Conservation (phyloP, 441 rosid genomes). For the Dalechampia spathulata region DNA sequence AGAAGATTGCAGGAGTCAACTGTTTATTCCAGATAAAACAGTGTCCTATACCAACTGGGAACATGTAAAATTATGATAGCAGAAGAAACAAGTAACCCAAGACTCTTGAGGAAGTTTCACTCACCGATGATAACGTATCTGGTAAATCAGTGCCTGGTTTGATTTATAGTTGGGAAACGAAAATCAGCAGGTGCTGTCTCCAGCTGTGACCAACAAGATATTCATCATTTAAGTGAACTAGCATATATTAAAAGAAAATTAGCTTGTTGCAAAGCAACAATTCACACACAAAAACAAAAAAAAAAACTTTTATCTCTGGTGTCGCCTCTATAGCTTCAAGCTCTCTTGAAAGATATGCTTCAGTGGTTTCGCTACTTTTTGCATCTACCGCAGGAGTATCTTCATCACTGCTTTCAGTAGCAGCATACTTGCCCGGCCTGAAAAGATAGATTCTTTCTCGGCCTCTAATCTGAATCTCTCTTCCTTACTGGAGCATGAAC, state of each 20-base stretch:
- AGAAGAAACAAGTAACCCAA: background rate
- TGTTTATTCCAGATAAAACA: too few species aligned
- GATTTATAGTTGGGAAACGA: conserved; percentile 94
- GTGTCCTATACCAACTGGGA: background rate
- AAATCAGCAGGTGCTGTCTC: conserved; percentile 98
- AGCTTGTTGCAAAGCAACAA: background rate
- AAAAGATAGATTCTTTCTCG: too few species aligned
- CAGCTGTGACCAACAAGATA: conserved; percentile 48
- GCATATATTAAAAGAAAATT: background rate
- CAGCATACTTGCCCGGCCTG: too few species aligned
- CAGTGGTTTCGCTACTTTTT: conserved; percentile 35
- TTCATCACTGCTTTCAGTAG: conserved; percentile 30
- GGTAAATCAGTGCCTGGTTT: conserved; percentile 91
- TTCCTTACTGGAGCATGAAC: too few species aligned
- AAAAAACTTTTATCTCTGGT: conserved; percentile 68
- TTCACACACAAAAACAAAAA: background rate
- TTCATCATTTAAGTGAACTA: background rate
- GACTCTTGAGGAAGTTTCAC: conserved; percentile 9
- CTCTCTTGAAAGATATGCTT: conserved; percentile 34
- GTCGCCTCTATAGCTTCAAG: conserved; percentile 50
- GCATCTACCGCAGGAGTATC: conserved; percentile 37
- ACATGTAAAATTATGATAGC: background rate
- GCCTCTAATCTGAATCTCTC: too few species aligned
- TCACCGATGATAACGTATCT: conserved; percentile 87
- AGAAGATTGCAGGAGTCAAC: conserved; percentile 11